Evolutionary conservation across 305 asterid genomes (phyloP), one percentile per base, ranked within the genome.

Genomic region (Stenogyne calaminthoides): DNA sequence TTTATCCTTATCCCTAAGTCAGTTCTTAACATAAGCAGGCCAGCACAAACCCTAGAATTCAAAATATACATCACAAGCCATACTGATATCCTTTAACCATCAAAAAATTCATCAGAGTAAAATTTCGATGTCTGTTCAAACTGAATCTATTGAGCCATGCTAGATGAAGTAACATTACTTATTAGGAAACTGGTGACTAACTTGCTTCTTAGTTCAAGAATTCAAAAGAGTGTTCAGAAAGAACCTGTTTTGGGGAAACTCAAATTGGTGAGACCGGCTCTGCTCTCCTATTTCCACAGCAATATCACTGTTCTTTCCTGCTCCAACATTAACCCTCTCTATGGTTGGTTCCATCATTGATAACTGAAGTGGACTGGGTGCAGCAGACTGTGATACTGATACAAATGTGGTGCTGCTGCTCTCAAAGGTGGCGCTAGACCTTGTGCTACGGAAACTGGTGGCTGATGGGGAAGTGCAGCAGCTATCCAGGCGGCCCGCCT

Each of bases 351-450:
- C 97, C 83, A 79, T 84, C 71, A 62, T 62, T 22, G 86, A 72
- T 64, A 93, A 84, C 74, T 89, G 90, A 72, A 59, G 79, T 20
- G 89, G 88, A 83, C 88, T 88, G 80, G 78, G 76, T 71, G 76
- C 87, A 69, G 84, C 61, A 79, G 93, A 88, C 64, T 82, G 91
- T 74, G 96, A 87, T 68, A 82, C 66, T 59, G 96, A 88, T 59
- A 80, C 84, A 76, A 83, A 80, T 47, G 94, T 84, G 54, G 78
- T 76, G 84, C 85, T 81, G 75, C 88, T 85, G 82, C 92, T 88
- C 72, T 82, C 86, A 77, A 88, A 82, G 70, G 99, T 95, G 76
- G 82, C 91, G 67, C 96, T 84, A 64, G 99, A 95, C 83, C 84
- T 92, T 58, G 85, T 80, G 84, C 98, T 95, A 80, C 86, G 77